Evolutionary conservation across 805 yeast genomes (phyloP), one percentile per base, ranked within the genome.

Genomic region (Saturnispora zaruensis): DNA sequence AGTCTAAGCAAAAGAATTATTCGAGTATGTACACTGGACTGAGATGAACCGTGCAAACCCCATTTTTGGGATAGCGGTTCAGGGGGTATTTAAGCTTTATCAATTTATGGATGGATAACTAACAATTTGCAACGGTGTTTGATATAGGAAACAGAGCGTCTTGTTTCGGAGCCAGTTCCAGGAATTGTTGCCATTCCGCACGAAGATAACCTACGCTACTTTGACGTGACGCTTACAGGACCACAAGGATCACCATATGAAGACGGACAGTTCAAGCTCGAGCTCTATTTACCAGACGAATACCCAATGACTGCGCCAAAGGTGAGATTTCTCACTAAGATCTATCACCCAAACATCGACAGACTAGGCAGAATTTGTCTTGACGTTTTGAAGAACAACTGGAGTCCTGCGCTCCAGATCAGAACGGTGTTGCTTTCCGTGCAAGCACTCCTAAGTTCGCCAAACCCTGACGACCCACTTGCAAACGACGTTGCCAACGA

Each of bases 271-370:
- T 93, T 93, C 71, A 75, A 84, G 57, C 71, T 93, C 52, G 99
- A 93, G 66, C 72, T 93, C 55, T 93, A 77, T 63, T 68, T 93
- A 55, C 98, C 99, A 2, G 97, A 93, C 62, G 99, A 93, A 63
- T 93, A 93, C 66, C 99, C 99, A 11, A 85, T 91, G 97, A 88
- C 87, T 61, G 96, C 99, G 0, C 99, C 99, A 46, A 90, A 89
- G 64, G 95, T 93, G 48, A 77, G 99, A 51, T 93, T 93, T 60
- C 70, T 93, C 55, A 93, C 99, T 28, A 87, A 83, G 66, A 90
- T 93, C 25, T 93, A 93, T 66, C 99, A 93, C 63, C 99, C 96
- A 41, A 93, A 93, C 66, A 93, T 93, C 58, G 99, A 93, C 64
- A 79, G 93, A 64, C 73, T 93, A 55, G 99, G 99, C 7, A 76